A percentile compares a stretch with the other conserved stretches of the same genome.
Evolutionary conservation across 306 rosid genomes (phyloP).

Genomic region (Trifolium dubium): DNA sequence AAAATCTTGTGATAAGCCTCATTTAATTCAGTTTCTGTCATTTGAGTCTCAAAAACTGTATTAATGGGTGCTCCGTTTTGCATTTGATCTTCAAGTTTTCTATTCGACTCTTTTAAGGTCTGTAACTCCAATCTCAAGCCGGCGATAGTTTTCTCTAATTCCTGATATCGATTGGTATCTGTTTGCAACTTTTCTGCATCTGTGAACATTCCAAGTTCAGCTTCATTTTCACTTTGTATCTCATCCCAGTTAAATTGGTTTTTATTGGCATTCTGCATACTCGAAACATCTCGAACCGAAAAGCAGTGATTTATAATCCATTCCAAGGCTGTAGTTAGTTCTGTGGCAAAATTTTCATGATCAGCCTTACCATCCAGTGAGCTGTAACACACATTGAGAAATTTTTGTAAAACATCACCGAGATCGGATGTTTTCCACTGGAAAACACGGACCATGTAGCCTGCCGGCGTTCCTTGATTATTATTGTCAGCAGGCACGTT

Average conservation of each 20-base stretch:
- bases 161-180: slow-evolving; percentile 57
- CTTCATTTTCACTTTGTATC: slow-evolving; percentile 71
- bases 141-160: slow-evolving; percentile 58
- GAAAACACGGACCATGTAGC: slow-evolving; percentile 75
- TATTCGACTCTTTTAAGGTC: slow-evolving; percentile 52
- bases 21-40: slow-evolving; percentile 55
- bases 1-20: slow-evolving; percentile 62
- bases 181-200: slow-evolving; percentile 48
- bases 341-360: slow-evolving; percentile 54
- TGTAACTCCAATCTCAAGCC: slow-evolving; percentile 62
- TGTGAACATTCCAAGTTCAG: slow-evolving; percentile 39
- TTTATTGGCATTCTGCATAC: slow-evolving; percentile 75
- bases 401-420: slow-evolving; percentile 57
- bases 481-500: slow-evolving; percentile 54
- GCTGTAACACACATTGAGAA: slow-evolving; percentile 66
- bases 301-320: slow-evolving; percentile 92
- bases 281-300: slow-evolving; percentile 84
- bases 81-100: slow-evolving; percentile 51
- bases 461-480: slow-evolving; percentile 55
- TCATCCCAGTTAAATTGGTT: slow-evolving; percentile 85
- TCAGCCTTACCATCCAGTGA: slow-evolving; percentile 62
- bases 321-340: slow-evolving; percentile 67
- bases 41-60: slow-evolving; percentile 56
- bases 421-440: slow-evolving; percentile 91
- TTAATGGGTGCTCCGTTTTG: slow-evolving; percentile 47